Percentiles rank a stretch among this genome's conserved stretches.
Evolutionary conservation across 2,329 filamentous ascomycete species (phyloP).

Genomic region (Thielaviopsis euricoi): DNA sequence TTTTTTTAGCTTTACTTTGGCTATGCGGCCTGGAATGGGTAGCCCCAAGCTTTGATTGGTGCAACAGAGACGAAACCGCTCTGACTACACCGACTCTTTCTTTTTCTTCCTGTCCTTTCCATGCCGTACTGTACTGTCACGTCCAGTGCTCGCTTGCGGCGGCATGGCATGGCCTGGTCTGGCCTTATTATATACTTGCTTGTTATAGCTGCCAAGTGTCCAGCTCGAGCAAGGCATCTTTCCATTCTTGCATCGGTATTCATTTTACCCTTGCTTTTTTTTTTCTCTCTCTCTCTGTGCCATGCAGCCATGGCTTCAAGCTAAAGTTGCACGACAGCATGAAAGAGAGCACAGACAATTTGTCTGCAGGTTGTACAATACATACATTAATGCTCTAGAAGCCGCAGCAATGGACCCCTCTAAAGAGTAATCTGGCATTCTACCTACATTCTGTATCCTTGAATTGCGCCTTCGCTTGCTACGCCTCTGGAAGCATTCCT

Average conservation of each 20-base stretch:
- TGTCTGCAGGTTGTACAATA: not conserved
- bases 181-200: too few species aligned
- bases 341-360: not conserved
- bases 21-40: not conserved
- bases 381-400: not conserved
- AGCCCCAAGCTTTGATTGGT: not conserved
- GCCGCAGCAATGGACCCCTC: not conserved
- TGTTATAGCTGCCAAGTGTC: not conserved
- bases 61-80: not conserved
- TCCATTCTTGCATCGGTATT: not conserved
- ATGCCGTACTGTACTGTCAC: too few species aligned
- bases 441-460: too few species aligned
- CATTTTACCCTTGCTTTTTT: not conserved
- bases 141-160: too few species aligned
- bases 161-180: not conserved
- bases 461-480: too few species aligned
- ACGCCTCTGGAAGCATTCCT: not conserved
- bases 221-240: not conserved
- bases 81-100: not conserved
- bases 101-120: too few species aligned
- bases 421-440: too few species aligned
- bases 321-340: not conserved
- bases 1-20: not conserved
- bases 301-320: not conserved
- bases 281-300: not conserved